Conservation (phyloP, 2,329 filamentous ascomycete genomes). For the Metarhizium rileyi region DNA sequence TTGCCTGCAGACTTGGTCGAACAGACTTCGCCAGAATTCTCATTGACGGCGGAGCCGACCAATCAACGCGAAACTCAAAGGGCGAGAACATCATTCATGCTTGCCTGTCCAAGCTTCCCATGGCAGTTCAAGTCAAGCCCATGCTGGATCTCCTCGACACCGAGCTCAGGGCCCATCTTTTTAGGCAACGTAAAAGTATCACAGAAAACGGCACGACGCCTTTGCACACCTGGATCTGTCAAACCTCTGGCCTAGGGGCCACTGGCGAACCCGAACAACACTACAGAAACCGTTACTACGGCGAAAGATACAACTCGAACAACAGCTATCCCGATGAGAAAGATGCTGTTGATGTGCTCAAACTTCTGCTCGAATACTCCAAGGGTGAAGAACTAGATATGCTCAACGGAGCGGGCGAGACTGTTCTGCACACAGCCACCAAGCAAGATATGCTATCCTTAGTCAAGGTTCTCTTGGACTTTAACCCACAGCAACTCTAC, state of each 20-base stretch:
- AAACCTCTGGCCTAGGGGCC: slow-evolving; percentile 13
- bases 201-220: slow-evolving; percentile 49
- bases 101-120: slow-evolving; percentile 27
- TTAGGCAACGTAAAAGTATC: slow-evolving; percentile 46
- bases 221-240: slow-evolving; percentile 48
- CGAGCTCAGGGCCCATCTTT: slow-evolving; percentile 45
- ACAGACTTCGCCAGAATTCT: slow-evolving; percentile 49
- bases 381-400: slow-evolving; percentile 45
- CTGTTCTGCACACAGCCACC: slow-evolving; percentile 51
- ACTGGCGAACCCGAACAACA: slow-evolving; percentile 5
- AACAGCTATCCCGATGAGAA: slow-evolving; percentile 15
- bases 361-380: slow-evolving; percentile 44
- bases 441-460: slow-evolving; percentile 25
- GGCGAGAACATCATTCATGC: slow-evolving; percentile 63
- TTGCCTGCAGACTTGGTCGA: slow-evolving; percentile 51
- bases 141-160: slow-evolving; percentile 51
- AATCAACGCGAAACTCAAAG: slow-evolving; percentile 48
- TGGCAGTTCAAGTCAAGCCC: slow-evolving; percentile 25
- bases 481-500: slow-evolving; percentile 49
- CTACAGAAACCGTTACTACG: slow-evolving; percentile 7
- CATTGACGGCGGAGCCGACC: slow-evolving; percentile 59
- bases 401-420: slow-evolving; percentile 56
- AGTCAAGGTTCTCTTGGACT: slow-evolving; percentile 38
- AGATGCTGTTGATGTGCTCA: slow-evolving; percentile 32
- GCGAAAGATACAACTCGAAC: slow-evolving; percentile 4